phyloP scores from a whole-genome alignment of 176 grass and related monocot species.

The Juncus inflexus region DNA sequence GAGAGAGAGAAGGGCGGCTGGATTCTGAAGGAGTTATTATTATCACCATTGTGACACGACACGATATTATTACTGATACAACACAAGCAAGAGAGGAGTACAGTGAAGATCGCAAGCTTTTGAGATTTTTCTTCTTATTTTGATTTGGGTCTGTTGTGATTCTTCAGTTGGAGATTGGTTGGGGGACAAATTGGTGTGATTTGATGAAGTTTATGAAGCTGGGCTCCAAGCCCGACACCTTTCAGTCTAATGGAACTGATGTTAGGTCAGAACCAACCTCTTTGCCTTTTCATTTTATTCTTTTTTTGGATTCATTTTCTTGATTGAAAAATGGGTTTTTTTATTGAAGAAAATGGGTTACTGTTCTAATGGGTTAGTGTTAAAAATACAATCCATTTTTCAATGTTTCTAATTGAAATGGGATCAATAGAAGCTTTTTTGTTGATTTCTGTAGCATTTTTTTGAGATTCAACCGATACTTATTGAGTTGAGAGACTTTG shows the following conservation, averaged over 20 bases:
- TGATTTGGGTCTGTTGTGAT: neutral
- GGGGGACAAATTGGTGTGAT: neutral
- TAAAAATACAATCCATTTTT: neutral
- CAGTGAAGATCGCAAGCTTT: conserved; percentile 34
- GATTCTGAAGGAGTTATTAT: conserved; percentile 32
- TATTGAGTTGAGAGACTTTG: conserved; percentile 2
- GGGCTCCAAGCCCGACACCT: conserved; percentile 89
- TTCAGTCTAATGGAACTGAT: conserved; percentile 76
- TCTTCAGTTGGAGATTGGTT: conserved; percentile 7
- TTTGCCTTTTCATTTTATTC: neutral
- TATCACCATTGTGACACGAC: conserved; percentile 62
- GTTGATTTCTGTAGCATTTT: conserved; percentile 6
- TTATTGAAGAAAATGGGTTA: neutral
- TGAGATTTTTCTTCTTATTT: conserved; percentile 10
- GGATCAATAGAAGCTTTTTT: neutral
- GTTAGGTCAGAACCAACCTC: conserved; percentile 46
- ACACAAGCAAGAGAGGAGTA: neutral
- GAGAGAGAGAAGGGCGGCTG: conserved; percentile 30
- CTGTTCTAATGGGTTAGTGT: neutral
- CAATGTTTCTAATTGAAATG: too few relatives aligned
- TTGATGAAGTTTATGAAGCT: conserved; percentile 99
- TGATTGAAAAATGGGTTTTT: neutral
- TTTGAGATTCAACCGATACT: neutral
- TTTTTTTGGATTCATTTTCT: neutral
- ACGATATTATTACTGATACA: conserved; percentile 32